Conservation (phyloP, 225 moss, liverwort and hornwort species). For the Thuidium tamariscinum region DNA sequence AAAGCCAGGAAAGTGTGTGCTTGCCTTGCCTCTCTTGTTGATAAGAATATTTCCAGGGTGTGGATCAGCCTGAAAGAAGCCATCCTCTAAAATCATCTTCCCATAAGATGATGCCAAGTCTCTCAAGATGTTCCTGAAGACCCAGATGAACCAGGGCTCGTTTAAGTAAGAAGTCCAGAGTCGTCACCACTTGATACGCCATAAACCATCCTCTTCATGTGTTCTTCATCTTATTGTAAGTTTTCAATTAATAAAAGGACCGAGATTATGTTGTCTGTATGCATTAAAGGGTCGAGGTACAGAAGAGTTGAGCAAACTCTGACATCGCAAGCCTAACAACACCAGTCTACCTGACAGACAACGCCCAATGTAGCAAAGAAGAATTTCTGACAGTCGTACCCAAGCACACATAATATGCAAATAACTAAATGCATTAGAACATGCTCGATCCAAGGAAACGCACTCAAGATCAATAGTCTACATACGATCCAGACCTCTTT, state of each 20-base stretch:
- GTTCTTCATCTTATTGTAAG: neutral
- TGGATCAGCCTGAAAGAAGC: constrained; percentile 96
- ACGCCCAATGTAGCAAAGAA: neutral
- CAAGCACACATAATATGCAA: neutral
- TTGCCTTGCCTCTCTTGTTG: constrained; percentile 68
- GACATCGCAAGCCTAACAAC: neutral
- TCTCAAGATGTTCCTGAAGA: constrained; percentile 68
- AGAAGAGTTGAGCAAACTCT: neutral
- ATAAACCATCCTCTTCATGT: neutral
- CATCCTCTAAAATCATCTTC: constrained; percentile 82
- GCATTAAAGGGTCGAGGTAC: neutral
- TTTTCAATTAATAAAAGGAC: neutral
- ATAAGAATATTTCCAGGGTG: constrained; percentile 94
- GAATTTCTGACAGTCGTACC: neutral
- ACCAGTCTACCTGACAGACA: neutral
- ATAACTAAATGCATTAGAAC: neutral
- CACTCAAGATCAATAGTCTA: neutral
- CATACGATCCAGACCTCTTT: constrained; percentile 40
- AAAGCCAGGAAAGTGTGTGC: neutral
- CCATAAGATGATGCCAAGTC: constrained; percentile 84
- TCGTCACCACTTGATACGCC: neutral
- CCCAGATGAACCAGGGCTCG: neutral
- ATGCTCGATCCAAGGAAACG: neutral
- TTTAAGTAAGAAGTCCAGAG: neutral
- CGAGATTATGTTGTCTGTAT: neutral